Evolutionary conservation across 2,329 filamentous ascomycete species (phyloP).

Genomic region (Cladosporium sp.): DNA sequence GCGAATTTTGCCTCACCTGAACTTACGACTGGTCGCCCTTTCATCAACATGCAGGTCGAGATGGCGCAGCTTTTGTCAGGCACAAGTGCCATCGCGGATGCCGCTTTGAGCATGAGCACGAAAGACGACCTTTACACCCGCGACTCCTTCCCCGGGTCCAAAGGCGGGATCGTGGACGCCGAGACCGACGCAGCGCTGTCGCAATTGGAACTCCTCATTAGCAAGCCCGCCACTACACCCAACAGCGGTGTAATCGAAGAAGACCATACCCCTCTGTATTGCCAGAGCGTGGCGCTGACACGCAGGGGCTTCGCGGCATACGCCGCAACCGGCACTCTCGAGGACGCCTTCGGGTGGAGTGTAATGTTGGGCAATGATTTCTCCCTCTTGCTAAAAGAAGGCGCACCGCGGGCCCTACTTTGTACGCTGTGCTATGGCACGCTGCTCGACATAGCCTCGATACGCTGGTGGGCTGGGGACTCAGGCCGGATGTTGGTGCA

Average conservation of each 20-base stretch:
- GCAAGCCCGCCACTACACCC: neutral
- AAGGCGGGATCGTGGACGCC: neutral
- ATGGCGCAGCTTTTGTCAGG: conserved; percentile 11
- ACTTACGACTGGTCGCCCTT: neutral
- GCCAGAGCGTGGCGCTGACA: neutral
- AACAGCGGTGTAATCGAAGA: neutral
- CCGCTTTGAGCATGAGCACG: neutral
- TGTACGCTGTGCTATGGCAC: conserved; percentile 5
- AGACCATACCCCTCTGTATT: neutral
- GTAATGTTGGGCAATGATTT: conserved; percentile 3
- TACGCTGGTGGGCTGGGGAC: conserved; percentile 1
- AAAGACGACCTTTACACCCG: neutral
- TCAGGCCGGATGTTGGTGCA: conserved; percentile 3
- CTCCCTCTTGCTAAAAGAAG: conserved; percentile 2
- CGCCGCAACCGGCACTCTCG: neutral
- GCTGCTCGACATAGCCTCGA: neutral
- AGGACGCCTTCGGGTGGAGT: neutral
- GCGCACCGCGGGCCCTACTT: neutral
- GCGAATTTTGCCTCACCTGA: neutral
- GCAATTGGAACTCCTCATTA: neutral
- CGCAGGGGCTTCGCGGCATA: neutral
- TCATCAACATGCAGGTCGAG: conserved; percentile 13
- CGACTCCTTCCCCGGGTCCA: neutral
- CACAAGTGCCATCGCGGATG: neutral
- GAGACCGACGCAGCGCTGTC: neutral